Base-by-base conservation (phyloP, 1,284 basidiomycete species). In the Cryptococcus neoformans region DNA sequence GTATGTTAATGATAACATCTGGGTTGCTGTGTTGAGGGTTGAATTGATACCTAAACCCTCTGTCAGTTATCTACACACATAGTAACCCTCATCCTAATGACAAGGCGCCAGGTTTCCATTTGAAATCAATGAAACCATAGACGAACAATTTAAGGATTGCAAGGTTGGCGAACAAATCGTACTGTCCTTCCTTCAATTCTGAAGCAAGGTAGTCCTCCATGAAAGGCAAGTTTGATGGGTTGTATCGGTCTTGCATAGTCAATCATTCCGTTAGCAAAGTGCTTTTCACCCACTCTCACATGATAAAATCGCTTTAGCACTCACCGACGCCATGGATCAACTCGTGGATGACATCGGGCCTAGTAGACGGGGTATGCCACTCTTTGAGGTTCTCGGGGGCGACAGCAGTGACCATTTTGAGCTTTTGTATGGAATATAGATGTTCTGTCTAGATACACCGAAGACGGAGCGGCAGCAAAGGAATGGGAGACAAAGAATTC, bases 151-250 rank as follows among this genome's bases (percentile, higher is more conserved):
- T 85, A 53, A 94, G 83, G 46, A 92, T 84, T 59, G 86, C 84
- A 45, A 93, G 82, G 79, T 97, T 96, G 51, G 93, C 92, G 44
- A 97, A 84, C 67, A 90, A 88, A 77, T 98, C 94, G 71, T 96
- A 96, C 71, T 92, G 88, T 68, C 88, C 87, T 67, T 85, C 88
- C 67, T 90, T 83, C 66, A 92, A 89, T 79, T 98, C 93, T 73
- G 90, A 86, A 72, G 88, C 89, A 58, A 98, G 85, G 79, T 97
- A 97, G 73, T 96, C 94, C 79, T 96, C 92, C 58, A 98, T 85
- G 62, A 93, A 89, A 44, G 85, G 82, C 59, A 95, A 85, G 78
- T 96, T 97, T 58, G 89, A 88, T 42, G 93, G 93, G 79, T 97
- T 97, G 79, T 97, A 97, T 61, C 93, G 86, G 82, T 97, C 92